Percentiles rank a stretch among this genome's conserved stretches.
These are phyloP conservation scores for Syzygium grande DNA, from an alignment of 345 rosid genomes.

Conservation along the genomic window DNA sequence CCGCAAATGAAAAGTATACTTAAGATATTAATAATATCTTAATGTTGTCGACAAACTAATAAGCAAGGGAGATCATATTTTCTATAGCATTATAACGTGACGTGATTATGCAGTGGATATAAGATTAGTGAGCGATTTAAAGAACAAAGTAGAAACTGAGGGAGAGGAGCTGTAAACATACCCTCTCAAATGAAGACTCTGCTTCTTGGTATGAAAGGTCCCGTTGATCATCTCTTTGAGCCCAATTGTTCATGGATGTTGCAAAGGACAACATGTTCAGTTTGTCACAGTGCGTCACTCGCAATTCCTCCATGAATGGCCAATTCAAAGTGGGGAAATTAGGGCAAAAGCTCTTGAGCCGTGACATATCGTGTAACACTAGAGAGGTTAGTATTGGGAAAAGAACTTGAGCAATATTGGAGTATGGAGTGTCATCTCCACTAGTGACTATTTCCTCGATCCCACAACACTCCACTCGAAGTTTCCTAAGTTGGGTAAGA, in stretches of 20 bases:
- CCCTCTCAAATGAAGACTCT: neutral
- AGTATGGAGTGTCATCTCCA: neutral
- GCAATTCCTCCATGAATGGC: rapidly evolving
- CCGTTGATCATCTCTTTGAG: neutral
- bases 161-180: rapidly evolving
- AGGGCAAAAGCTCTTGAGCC: neutral
- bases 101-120: rapidly evolving
- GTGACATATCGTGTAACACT: neutral
- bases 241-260: rapidly evolving
- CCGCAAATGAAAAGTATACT: neutral
- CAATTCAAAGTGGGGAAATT: neutral
- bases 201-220: neutral
- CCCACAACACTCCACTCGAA: neutral
- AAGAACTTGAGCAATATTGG: neutral
- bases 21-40: neutral
- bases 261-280: rapidly evolving
- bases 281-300: too few relatives aligned
- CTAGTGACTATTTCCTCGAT: rapidly evolving
- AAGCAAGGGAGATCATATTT: neutral
- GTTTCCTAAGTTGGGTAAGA: neutral
- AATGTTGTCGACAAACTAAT: neutral
- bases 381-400: rapidly evolving
- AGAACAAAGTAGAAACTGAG: neutral
- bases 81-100: neutral
- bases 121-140: neutral